These are phyloP conservation scores for Pestalotiopsis fici DNA, from an alignment of 2,329 filamentous ascomycete species.

Conservation along the genomic window DNA sequence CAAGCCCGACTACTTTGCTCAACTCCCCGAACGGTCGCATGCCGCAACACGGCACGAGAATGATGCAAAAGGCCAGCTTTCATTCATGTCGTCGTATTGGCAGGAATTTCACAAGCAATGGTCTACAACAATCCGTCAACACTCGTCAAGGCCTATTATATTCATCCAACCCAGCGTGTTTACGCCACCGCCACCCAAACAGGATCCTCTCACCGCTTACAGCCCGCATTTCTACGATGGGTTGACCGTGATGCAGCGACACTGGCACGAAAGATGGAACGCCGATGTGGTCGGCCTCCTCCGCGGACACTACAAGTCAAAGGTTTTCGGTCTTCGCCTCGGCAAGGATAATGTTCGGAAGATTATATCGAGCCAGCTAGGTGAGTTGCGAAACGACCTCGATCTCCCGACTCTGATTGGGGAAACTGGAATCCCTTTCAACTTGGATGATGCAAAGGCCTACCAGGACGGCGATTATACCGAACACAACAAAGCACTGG, in stretches of 20 bases:
- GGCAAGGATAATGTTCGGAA: constrained; percentile 17
- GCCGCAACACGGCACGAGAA: constrained; percentile 14
- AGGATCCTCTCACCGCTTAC: constrained; percentile 17
- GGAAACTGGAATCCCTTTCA: constrained; percentile 24
- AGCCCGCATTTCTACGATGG: constrained; percentile 26
- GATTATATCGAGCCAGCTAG: constrained; percentile 20
- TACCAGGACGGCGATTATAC: constrained; percentile 22
- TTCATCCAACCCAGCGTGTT: constrained; percentile 23
- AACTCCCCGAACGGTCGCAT: constrained; percentile 8
- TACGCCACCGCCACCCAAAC: constrained; percentile 15
- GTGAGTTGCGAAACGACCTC: constrained; percentile 16
- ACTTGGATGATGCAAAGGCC: constrained; percentile 18
- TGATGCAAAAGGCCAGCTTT: constrained; percentile 8
- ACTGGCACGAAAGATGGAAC: constrained; percentile 25
- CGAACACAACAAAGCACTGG: constrained; percentile 21
- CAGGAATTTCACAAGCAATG: constrained; percentile 18
- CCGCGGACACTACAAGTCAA: constrained; percentile 19
- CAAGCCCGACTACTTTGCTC: constrained; percentile 18
- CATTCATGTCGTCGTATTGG: constrained; percentile 22
- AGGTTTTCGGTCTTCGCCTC: constrained; percentile 18
- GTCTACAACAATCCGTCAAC: constrained; percentile 13
- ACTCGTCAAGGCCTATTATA: constrained; percentile 12
- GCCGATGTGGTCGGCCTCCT: constrained; percentile 22
- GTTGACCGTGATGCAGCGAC: constrained; percentile 22
- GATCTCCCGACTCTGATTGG: constrained; percentile 18